A percentile compares a stretch with the other conserved stretches of the same genome.
Conservation (phyloP, 1,284 basidiomycete species). For the Xanthoconium separans region DNA sequence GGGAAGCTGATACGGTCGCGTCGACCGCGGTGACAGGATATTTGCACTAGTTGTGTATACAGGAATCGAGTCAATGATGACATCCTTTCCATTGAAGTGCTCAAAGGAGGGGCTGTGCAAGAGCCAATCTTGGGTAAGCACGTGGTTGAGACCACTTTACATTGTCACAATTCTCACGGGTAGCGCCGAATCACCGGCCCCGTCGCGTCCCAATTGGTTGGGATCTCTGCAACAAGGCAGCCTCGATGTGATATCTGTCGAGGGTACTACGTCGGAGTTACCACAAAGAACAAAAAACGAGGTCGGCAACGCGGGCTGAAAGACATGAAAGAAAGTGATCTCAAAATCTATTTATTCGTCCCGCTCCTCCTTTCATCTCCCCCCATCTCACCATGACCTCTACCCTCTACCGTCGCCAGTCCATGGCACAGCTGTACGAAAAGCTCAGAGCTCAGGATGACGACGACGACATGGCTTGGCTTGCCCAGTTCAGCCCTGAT, state of each 20-base stretch:
- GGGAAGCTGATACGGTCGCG: conserved; percentile 73
- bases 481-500: conserved; percentile 34
- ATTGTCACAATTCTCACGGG: conserved; percentile 32
- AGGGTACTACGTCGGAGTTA: conserved; percentile 38
- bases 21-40: conserved; percentile 34
- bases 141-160: conserved; percentile 23
- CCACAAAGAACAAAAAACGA: conserved; percentile 41
- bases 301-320: conserved; percentile 38
- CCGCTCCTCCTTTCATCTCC: conserved; percentile 18
- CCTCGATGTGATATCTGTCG: conserved; percentile 35
- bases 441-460: conserved; percentile 36
- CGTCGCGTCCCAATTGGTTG: conserved; percentile 13
- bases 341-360: conserved; percentile 30
- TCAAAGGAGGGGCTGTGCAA: conserved; percentile 22
- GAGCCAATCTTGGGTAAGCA: conserved; percentile 17
- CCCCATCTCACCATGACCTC: conserved; percentile 25
- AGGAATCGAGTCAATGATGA: conserved; percentile 8
- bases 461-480: conserved; percentile 35
- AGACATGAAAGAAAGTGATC: conserved; percentile 39
- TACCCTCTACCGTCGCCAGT: conserved; percentile 35
- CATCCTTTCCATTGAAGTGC: background rate
- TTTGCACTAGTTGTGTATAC: conserved; percentile 14
- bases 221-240: conserved; percentile 33
- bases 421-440: conserved; percentile 36
- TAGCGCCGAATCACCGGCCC: conserved; percentile 20